Evolutionary conservation across 1,139 yeast species (phyloP).

Genomic region (Protomyces arabidopsidicola): DNA sequence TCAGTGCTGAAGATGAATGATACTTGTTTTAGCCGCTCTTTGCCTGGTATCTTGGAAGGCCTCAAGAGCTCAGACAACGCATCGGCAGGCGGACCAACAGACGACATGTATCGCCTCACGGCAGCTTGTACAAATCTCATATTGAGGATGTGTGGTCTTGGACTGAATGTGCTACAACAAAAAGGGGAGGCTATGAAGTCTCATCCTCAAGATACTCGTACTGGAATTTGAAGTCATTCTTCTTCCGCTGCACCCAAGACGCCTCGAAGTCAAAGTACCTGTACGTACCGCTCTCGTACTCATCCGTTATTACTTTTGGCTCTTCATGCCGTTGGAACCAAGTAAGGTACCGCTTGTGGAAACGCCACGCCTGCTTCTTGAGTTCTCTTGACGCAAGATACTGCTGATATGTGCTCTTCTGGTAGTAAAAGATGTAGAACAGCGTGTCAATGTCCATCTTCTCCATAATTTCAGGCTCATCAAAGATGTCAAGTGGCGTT

Average conservation of each 20-base stretch:
- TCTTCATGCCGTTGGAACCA: conserved; percentile 75
- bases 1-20: background rate
- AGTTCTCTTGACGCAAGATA: conserved; percentile 75
- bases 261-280: conserved; percentile 87
- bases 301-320: conserved; percentile 48
- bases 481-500: conserved; percentile 56
- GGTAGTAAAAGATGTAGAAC: conserved; percentile 85
- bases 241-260: conserved; percentile 77
- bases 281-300: conserved; percentile 52
- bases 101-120: background rate
- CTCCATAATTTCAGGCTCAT: conserved; percentile 49
- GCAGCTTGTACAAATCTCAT: too few relatives aligned
- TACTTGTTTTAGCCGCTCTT: background rate
- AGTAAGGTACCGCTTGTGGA: conserved; percentile 66
- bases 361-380: conserved; percentile 79
- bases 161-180: too few relatives aligned
- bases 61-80: background rate
- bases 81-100: background rate
- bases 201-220: conserved; percentile 47
- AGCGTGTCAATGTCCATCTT: conserved; percentile 83
- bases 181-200: background rate
- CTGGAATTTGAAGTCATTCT: conserved; percentile 61
- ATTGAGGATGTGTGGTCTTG: too few relatives aligned
- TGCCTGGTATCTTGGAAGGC: background rate
- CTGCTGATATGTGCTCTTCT: conserved; percentile 65